Evolutionary conservation across 352 stramenopile species (phyloP), one percentile per base, ranked within the genome.

Genomic region (Phytopythium montanum): DNA sequence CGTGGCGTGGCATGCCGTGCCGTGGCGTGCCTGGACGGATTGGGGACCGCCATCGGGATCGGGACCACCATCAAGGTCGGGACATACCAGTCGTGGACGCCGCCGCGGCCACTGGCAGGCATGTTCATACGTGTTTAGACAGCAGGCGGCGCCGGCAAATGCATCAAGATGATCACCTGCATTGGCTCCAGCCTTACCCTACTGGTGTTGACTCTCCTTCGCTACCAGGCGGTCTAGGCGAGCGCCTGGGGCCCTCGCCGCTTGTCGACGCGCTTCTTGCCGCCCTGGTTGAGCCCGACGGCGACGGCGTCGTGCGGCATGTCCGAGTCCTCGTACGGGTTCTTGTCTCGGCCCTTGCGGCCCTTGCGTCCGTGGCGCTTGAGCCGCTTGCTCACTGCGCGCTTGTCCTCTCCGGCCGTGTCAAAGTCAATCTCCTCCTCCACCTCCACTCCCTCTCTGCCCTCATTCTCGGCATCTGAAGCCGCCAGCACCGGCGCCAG

Each of bases 281-380:
- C 81, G 16, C 79, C 81, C 50, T 70, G 72, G 66, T 90, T 90
- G 54, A 90, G 85, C 58, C 87, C 81, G 45, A 88, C 70, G 42
- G 68, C 74, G 21, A 62, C 57, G 29, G 71, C 39, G n/a, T 72
- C 75, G 36, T 62, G 68, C 36, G 82, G 79, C 48, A 92, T 31
- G 55, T 96, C 86, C 46, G 79, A 86, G 66, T 96, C 86, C 64
- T 94, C 88, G 72, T 99, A 99, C 38, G 97, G 97, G 73, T 98
- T 98, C 69, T 98, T 98, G 59, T 99, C 95, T 34, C 96, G 81
- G 19, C 92, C 75, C 75, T 99, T 99, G 18, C 91, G 81, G 36
- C 93, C 92, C 72, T 99, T 99, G 60, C 98, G 98, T 12, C 96
- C 97, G 75, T 97, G 97, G 58, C 95, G 93, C 65, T 98, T 95